phyloP scores from a whole-genome alignment of 2,329 filamentous ascomycete genomes.

The Fusarium tuaranense region DNA sequence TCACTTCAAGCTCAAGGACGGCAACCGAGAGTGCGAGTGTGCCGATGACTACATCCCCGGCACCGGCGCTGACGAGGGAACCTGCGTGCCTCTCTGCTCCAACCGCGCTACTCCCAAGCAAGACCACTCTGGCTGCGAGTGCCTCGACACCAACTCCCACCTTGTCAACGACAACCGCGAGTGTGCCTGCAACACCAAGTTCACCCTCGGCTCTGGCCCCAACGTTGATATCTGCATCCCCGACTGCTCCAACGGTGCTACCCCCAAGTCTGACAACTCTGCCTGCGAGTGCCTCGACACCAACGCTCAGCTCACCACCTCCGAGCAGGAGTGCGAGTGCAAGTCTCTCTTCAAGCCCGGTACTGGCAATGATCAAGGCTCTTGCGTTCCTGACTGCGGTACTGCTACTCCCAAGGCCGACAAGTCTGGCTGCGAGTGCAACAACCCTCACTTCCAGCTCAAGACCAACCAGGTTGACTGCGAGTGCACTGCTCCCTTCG shows the following conservation, averaged over 20 bases:
- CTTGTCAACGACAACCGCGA: neutral
- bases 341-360: neutral
- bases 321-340: neutral
- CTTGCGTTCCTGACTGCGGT: neutral
- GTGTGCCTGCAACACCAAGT: neutral
- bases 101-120: neutral
- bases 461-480: neutral
- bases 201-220: neutral
- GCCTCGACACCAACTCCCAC: neutral
- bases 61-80: neutral
- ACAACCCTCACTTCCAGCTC: neutral
- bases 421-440: neutral
- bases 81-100: neutral
- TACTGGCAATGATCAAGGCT: neutral
- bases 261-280: neutral
- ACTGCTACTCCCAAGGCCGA: neutral
- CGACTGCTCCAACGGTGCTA: neutral
- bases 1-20: neutral
- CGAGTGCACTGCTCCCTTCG: neutral
- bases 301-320: neutral
- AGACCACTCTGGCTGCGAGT: neutral
- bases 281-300: neutral
- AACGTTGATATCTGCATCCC: neutral
- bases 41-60: neutral
- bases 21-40: neutral